Conservation (phyloP, 352 stramenopile genomes). For the Phytophthora palmivora region DNA sequence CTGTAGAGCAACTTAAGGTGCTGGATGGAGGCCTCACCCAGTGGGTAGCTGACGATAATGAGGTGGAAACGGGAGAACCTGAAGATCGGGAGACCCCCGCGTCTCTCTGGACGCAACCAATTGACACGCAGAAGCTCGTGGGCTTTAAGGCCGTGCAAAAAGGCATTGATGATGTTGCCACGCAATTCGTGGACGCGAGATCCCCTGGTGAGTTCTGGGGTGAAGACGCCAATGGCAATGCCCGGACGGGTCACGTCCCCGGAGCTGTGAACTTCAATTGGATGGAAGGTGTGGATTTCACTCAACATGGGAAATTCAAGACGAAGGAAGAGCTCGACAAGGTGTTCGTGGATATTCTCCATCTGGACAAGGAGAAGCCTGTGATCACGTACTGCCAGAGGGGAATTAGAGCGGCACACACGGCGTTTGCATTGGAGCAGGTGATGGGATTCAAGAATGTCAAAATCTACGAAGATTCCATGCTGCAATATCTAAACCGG, state of each 20-base stretch:
- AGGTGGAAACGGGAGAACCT: no score
- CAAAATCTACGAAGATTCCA: constrained; percentile 74
- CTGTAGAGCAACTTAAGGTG: no score
- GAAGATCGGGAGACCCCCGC: not conserved
- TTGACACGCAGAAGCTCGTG: constrained; percentile 35
- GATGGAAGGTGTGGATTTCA: constrained; percentile 60
- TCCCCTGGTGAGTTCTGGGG: constrained; percentile 43
- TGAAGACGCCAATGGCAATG: constrained; percentile 36
- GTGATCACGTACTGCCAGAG: constrained; percentile 83
- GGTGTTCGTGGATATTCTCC: constrained; percentile 46
- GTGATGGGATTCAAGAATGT: constrained; percentile 47
- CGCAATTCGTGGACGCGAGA: constrained; percentile 44
- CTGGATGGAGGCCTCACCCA: no score
- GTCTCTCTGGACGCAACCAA: constrained; percentile 20
- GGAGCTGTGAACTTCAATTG: constrained; percentile 81
- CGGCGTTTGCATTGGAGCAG: constrained; percentile 75
- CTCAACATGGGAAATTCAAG: constrained; percentile 66
- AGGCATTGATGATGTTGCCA: constrained; percentile 35
- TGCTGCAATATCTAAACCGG: constrained; percentile 82
- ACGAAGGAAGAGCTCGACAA: constrained; percentile 57
- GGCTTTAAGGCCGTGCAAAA: constrained; percentile 37
- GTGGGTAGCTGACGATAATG: no score
- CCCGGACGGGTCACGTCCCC: constrained; percentile 62
- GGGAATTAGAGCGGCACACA: constrained; percentile 71
- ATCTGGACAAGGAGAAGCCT: constrained; percentile 52